phyloP scores from a whole-genome alignment of 257 asterid genomes.

The Solanum phureja region DNA sequence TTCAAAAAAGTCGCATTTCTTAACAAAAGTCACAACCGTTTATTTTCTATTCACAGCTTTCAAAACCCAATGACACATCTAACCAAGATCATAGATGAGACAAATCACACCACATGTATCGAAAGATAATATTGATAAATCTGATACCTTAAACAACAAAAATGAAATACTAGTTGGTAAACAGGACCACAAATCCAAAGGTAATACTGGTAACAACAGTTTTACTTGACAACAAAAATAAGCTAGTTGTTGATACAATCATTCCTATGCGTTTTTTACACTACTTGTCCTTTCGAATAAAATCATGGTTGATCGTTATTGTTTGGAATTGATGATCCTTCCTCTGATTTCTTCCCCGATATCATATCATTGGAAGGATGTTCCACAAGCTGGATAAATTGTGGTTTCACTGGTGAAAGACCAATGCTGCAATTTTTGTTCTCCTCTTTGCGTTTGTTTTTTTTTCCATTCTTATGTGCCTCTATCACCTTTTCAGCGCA shows the following conservation, averaged over 20 bases:
- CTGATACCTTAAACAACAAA: not conserved
- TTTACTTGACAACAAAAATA: not conserved
- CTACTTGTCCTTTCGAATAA: not conserved
- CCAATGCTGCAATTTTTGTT: not conserved
- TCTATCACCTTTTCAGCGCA: constrained; percentile 6
- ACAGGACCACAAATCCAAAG: not conserved
- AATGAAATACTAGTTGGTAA: too few species aligned
- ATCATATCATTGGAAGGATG: not conserved
- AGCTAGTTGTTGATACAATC: too few species aligned
- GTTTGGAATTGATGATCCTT: not conserved
- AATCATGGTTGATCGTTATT: not conserved
- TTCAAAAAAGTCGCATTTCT: too few species aligned
- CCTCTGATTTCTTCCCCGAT: not conserved
- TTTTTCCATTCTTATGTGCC: constrained; percentile 36
- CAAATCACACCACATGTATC: not conserved
- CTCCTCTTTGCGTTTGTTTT: constrained; percentile 43
- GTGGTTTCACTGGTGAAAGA: not conserved
- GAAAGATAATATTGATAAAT: too few species aligned
- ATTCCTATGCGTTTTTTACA: not conserved
- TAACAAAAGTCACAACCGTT: too few species aligned
- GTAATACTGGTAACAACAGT: not conserved
- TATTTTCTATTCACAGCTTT: too few species aligned
- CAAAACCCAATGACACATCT: not conserved
- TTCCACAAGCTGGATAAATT: not conserved
- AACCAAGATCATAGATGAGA: not conserved